phyloP scores from a whole-genome alignment of 2,329 filamentous ascomycete species.

The Pseudocercospora fijiensis region DNA sequence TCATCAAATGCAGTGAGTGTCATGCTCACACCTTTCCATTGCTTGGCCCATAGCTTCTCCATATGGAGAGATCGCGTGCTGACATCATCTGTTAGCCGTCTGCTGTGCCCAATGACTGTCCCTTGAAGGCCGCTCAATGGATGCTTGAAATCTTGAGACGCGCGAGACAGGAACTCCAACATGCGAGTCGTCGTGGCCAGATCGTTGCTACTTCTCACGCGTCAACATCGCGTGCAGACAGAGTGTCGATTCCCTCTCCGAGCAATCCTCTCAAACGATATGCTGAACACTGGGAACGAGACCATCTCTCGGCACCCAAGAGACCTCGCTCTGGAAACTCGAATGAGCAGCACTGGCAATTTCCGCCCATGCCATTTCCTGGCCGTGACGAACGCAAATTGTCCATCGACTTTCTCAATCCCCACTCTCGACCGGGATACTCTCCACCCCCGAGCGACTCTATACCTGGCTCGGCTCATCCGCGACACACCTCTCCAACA shows the following conservation, averaged over 20 bases:
- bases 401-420: slow-evolving; percentile 19
- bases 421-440: slow-evolving; percentile 15
- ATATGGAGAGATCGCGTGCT: not conserved
- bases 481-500: slow-evolving; percentile 26
- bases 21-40: not conserved
- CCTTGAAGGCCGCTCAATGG: slow-evolving; percentile 29
- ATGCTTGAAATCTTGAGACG: slow-evolving; percentile 26
- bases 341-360: slow-evolving; percentile 12
- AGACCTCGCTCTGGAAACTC: slow-evolving; percentile 26
- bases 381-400: slow-evolving; percentile 22
- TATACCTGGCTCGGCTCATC: slow-evolving; percentile 25
- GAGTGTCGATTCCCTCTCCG: slow-evolving; percentile 14
- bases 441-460: slow-evolving; percentile 28
- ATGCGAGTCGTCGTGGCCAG: slow-evolving; percentile 11
- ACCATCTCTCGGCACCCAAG: slow-evolving; percentile 23
- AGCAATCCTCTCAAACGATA: slow-evolving; percentile 25
- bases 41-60: not conserved
- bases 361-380: slow-evolving; percentile 4
- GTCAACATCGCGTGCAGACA: not conserved
- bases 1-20: not conserved
- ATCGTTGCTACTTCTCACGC: not conserved
- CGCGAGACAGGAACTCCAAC: slow-evolving; percentile 26
- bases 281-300: slow-evolving; percentile 21
- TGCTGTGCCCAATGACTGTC: slow-evolving; percentile 21
- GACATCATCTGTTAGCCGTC: slow-evolving; percentile 16